These are phyloP conservation scores for Phalaenopsis aphrodite DNA, from an alignment of 106 monocot genomes.

Conservation along the genomic window DNA sequence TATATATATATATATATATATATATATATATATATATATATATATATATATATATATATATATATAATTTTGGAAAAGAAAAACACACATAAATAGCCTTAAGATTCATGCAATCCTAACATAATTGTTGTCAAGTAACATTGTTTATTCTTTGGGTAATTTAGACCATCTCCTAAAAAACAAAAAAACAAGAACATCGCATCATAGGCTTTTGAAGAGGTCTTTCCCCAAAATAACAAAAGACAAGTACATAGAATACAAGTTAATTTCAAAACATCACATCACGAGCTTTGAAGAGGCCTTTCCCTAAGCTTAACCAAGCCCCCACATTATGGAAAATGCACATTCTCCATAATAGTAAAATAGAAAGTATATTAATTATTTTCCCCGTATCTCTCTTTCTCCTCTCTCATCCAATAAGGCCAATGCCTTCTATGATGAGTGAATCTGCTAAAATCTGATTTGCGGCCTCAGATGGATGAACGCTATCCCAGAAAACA, in stretches of 20 bases:
- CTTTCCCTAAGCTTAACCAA: not conserved
- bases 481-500: constrained; percentile 88
- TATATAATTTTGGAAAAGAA: too few species aligned
- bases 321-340: not conserved
- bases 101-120: too few species aligned
- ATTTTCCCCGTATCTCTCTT: not conserved
- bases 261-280: not conserved
- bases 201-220: not conserved
- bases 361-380: not conserved
- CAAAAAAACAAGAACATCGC: not conserved
- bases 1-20: too few species aligned
- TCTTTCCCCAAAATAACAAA: not conserved
- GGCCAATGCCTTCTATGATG: constrained; percentile 39
- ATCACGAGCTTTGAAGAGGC: not conserved
- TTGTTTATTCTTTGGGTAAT: not conserved
- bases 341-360: not conserved
- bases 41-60: too few species aligned
- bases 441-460: constrained; percentile 59
- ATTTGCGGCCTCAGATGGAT: constrained; percentile 82
- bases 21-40: too few species aligned
- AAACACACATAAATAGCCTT: too few species aligned
- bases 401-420: constrained; percentile 27
- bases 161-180: not conserved
- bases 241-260: not conserved
- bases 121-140: not conserved